Evolutionary conservation across 352 stramenopile genomes (phyloP), one percentile per base, ranked within the genome.

Genomic region (Phytophthora foliorum): DNA sequence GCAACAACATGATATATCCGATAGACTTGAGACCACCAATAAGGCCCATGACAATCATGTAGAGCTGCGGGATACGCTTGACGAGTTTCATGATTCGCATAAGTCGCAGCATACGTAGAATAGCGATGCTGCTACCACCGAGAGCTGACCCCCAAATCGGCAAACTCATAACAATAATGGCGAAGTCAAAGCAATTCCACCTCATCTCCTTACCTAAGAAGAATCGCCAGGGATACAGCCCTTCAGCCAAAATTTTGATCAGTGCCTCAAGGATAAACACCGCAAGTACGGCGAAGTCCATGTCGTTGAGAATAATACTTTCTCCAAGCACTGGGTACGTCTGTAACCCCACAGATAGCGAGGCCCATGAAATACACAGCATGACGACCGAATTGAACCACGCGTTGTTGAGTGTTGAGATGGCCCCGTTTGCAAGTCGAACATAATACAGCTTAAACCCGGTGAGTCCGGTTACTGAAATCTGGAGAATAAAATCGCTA

Each of bases 51-150:
- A 97, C 84, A 67, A 97, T 96, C 77, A 97, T 93, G 63, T 92
- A 92, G n/a, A 97, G 78, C 72, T 97, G 87, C 16, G 91, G 91
- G 22, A 97, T 80, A 7, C 84, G 78, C 75, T 97, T 96, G 50
- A 97, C 87, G 3, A 98, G 80, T 53, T 98, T 97, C 77, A 97
- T 90, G 64, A 97, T 94, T 24, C 90, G 87, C 74, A 97, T 83
- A 3, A 98, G 68, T 31, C 92, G 82, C 14, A 97, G 69, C 76
- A 97, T 90, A 5, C 90, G 79, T 46, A 98, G 70, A 61, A 97
- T 90, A 17, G 78, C 81, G 41, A 97, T 89, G 62, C 87, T 94
- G 41, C 81, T 78, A 11, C 86, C 87, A 17, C 82, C 85, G 10
- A 92, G 64, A 32, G 79, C 79, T 1, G 82, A 89, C 6, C 83